Evolutionary conservation across 2,329 filamentous ascomycete species (phyloP), one percentile per base, ranked within the genome.

Genomic region (Arthrobotrys megalospora): DNA sequence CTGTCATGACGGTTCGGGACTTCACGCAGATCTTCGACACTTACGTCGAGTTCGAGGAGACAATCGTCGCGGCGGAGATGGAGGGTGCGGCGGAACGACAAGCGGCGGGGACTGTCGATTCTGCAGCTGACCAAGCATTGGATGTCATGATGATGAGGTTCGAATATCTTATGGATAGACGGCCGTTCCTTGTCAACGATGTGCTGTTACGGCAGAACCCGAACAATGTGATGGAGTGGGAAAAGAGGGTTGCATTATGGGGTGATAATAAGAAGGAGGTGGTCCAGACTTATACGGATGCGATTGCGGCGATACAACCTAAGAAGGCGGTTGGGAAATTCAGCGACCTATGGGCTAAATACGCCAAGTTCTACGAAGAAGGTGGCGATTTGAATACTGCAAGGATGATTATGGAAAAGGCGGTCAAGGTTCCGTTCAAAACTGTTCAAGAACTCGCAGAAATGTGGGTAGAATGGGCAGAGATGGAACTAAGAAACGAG

Each of bases 381-480:
- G 93, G 92, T 1, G 92, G 92, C 4, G 94, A 98, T 83, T 83
- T 98, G 45, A 88, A 90, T 66, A 97, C 91, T 80, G 94, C 96
- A 43, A 89, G 96, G 36, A 88, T 97, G 79, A 98, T 99, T 82
- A 92, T 98, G 89, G 95, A 98, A 84, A 99, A 98, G 85, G 95
- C 95, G 12, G 93, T 97, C 83, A 98, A 97, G 83, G 96, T 99
- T 0, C 94, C 95, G 0, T 99, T 96, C 87, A 98, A 97, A 83
- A 96, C 94, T 0, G 95, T 99, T n/a, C 91, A 92, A 34, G 96
- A 99, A 85, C 88, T 99, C 73, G 96, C 96, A 19, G 96, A 99
- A 82, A 97, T 96, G 89, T 99, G 96, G 96, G 96, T 96, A 80
- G 94, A 97, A 85, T 99, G 96, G 95, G 95, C 96, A 0, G 95